Evolutionary conservation across 805 yeast genomes (phyloP).

Genomic region (Hemisphaericaspora nanyangensis): DNA sequence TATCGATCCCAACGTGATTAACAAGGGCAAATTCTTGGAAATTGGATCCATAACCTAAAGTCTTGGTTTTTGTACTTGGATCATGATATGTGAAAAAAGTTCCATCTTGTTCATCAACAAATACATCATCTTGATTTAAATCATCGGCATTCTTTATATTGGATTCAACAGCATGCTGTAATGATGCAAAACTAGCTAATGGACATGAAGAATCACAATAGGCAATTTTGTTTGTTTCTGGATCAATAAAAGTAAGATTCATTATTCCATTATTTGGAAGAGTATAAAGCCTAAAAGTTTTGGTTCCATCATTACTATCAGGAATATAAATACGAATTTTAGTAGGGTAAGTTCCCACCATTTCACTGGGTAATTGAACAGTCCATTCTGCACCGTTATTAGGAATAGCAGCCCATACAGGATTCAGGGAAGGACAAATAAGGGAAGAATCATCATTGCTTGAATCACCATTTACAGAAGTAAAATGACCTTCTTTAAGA

Average conservation of each 20-base stretch:
- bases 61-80: conserved; percentile 27
- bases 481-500: conserved; percentile 51
- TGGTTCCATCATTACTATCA: conserved; percentile 44
- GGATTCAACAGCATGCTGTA: conserved; percentile 24
- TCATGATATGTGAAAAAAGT: conserved; percentile 34
- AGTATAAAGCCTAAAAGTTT: conserved; percentile 68
- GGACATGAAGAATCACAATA: conserved; percentile 93
- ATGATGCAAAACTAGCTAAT: conserved; percentile 39
- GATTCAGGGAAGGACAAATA: conserved; percentile 55
- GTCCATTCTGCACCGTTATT: conserved; percentile 61
- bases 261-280: conserved; percentile 82
- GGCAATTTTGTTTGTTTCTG: conserved; percentile 50
- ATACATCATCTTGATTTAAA: conserved; percentile 18
- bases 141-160: conserved; percentile 25
- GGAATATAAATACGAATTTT: conserved; percentile 72
- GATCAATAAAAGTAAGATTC: conserved; percentile 86
- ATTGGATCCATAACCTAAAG: conserved; percentile 40
- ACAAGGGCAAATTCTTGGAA: conserved; percentile 83
- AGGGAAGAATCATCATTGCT: conserved; percentile 26
- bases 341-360: conserved; percentile 55
- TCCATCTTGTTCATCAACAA: conserved; percentile 32
- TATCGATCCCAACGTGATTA: conserved; percentile 56
- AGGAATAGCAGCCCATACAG: conserved; percentile 51
- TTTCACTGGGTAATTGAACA: conserved; percentile 51
- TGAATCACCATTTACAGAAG: conserved; percentile 40